phyloP scores from a whole-genome alignment of 2,329 filamentous ascomycete genomes.

The Ceratocystis eucalypticola region DNA sequence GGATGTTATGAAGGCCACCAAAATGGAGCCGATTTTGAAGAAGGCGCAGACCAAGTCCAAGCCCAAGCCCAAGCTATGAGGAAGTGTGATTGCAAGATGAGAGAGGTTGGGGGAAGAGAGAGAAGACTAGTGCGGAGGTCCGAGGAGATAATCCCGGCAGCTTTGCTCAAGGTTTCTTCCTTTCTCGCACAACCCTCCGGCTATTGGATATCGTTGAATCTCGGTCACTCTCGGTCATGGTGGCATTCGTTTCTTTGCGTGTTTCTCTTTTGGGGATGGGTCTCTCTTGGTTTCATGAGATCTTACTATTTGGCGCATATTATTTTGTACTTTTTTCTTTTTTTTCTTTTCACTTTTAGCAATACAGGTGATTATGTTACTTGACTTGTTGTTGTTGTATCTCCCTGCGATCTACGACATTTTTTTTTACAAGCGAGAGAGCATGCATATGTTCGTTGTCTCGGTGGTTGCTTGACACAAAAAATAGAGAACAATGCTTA shows the following conservation, averaged over 20 bases:
- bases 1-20: constrained; percentile 96
- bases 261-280: background rate
- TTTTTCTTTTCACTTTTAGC: background rate
- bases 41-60: constrained; percentile 75
- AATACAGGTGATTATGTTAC: background rate
- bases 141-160: background rate
- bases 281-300: background rate
- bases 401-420: too few relatives aligned
- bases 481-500: too few relatives aligned
- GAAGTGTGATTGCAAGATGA: background rate
- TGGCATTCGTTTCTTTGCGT: constrained; percentile 2
- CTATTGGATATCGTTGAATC: too few relatives aligned
- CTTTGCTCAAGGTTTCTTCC: background rate
- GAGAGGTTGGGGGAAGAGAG: background rate
- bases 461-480: too few relatives aligned
- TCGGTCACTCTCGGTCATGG: background rate
- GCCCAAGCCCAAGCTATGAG: constrained; percentile 75
- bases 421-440: too few relatives aligned
- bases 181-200: too few relatives aligned
- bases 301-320: background rate
- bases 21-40: constrained; percentile 85
- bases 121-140: background rate
- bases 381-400: background rate
- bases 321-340: background rate
- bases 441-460: background rate